Evolutionary conservation across 345 rosid genomes (phyloP), one percentile per base, ranked within the genome.

Genomic region (Clarkia xantiana): DNA sequence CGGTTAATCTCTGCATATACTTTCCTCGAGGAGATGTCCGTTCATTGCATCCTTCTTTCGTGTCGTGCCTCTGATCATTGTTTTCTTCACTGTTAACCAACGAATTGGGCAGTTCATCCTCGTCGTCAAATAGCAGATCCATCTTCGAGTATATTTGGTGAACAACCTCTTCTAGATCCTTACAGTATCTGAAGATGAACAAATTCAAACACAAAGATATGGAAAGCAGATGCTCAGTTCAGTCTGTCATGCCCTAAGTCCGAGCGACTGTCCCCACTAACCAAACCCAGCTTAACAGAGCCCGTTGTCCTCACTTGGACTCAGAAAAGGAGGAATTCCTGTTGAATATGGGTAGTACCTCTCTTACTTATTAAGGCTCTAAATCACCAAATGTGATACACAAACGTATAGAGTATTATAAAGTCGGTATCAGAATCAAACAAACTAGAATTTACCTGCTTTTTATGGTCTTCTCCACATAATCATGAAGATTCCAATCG

Each of bases 401-500:
- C n/a, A n/a, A n/a, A n/a, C n/a, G n/a, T n/a, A n/a, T n/a, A n/a
- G n/a, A n/a, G n/a, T n/a, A n/a, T n/a, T n/a, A n/a, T n/a, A n/a
- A n/a, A n/a, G n/a, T n/a, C n/a, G n/a, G 6, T 2, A 3, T 11
- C 49, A 46, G 17, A 49, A 42, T 3, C 38, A 42, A n/a, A 25
- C 20, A 10, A 38, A 19, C 23, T 44, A 23, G 49, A 23, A 54
- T 47, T 9, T 78, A 91, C 96, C 96, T 77, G 63, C 60, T 59
- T 57, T 74, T 84, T 51, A 84, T 79, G 54, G 68, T 75, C 68
- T 78, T 81, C 56, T 49, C 87, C 45, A 82, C 84, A 60, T 91
- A 91, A 60, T 74, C 71, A 53, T 78, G 79, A 55, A 91, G 82
- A 71, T 80, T 86, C 98, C 96, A 86, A 52, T 86, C 94, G 44